Evolutionary conservation across 108 stramenopile species (phyloP).

Genomic region (Fistulifera solaris): DNA sequence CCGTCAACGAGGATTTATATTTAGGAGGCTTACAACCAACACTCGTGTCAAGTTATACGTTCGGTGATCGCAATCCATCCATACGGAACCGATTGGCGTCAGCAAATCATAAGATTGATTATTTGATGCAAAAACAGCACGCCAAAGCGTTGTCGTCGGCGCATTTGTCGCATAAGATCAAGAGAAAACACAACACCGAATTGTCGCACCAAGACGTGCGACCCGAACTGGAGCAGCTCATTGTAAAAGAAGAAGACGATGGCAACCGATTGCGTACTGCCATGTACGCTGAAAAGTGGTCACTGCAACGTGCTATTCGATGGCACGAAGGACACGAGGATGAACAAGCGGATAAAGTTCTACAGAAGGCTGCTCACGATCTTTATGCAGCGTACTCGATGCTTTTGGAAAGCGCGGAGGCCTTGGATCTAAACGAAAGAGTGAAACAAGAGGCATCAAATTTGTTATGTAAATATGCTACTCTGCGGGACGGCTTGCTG

Average conservation of each 20-base stretch:
- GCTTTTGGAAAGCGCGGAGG: constrained; percentile 13
- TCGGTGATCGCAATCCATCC: constrained; percentile 13
- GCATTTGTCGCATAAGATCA: constrained; percentile 20
- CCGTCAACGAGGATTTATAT: constrained; percentile 40
- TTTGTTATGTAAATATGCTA: constrained; percentile 27
- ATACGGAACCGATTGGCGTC: constrained; percentile 27
- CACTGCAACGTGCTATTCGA: constrained; percentile 40
- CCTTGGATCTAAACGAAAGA: constrained; percentile 26
- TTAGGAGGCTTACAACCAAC: constrained; percentile 55
- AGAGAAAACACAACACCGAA: constrained; percentile 11
- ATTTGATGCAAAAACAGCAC: constrained; percentile 34
- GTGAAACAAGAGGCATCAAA: constrained; percentile 23
- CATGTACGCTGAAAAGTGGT: constrained; percentile 47
- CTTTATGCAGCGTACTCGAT: constrained; percentile 39
- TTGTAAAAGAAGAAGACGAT: constrained; percentile 38
- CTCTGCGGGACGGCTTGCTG: constrained; percentile 27
- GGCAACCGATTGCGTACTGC: constrained; percentile 18
- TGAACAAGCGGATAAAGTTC: constrained; percentile 14
- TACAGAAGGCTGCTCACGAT: constrained; percentile 31
- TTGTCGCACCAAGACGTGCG: constrained; percentile 5
- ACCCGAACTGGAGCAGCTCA: constrained; percentile 33
- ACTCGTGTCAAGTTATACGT: constrained; percentile 21
- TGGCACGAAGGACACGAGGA: constrained; percentile 20
- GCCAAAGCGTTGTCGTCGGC: constrained; percentile 23
- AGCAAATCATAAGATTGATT: constrained; percentile 32